phyloP scores from a whole-genome alignment of 2,329 filamentous ascomycete genomes.

The Nothophaeocryptopus gaeumannii region DNA sequence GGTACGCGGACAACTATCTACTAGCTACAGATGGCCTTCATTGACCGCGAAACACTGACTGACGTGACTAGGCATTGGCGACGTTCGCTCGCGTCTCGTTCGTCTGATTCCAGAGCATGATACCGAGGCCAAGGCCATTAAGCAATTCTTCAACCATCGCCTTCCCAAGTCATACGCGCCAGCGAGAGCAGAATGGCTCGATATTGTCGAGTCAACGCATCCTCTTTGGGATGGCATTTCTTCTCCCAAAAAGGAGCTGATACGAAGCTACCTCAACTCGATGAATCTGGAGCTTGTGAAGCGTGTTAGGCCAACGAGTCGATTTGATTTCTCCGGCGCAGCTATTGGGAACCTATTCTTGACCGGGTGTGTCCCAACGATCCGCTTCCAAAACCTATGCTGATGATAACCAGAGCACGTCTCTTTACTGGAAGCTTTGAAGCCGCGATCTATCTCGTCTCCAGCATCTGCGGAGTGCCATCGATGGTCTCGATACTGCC shows the following conservation, averaged over 20 bases:
- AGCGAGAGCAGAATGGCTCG: conserved; percentile 78
- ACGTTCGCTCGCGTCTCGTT: conserved; percentile 71
- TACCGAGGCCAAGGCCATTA: conserved; percentile 69
- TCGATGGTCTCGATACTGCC: conserved; percentile 75
- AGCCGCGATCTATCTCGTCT: conserved; percentile 84
- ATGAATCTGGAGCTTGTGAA: conserved; percentile 52
- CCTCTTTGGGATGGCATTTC: conserved; percentile 63
- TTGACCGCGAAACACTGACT: background rate
- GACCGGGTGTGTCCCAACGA: conserved; percentile 43
- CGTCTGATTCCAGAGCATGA: conserved; percentile 74
- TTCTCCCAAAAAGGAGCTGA: conserved; percentile 51
- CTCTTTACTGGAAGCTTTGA: conserved; percentile 93
- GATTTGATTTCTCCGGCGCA: conserved; percentile 50
- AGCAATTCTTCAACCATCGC: conserved; percentile 81
- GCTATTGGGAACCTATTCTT: conserved; percentile 53
- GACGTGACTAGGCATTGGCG: conserved; percentile 57
- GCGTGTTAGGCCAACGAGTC: conserved; percentile 44
- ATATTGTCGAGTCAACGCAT: conserved; percentile 81
- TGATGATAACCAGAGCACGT: conserved; percentile 60
- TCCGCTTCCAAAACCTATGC: conserved; percentile 44
- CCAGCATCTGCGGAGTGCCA: conserved; percentile 81
- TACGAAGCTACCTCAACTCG: conserved; percentile 50
- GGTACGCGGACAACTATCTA: conserved; percentile 51
- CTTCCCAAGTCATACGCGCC: conserved; percentile 60
- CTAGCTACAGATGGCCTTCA: background rate